Conservation (phyloP, 129 eudicot species). For the Deinandra increscens region DNA sequence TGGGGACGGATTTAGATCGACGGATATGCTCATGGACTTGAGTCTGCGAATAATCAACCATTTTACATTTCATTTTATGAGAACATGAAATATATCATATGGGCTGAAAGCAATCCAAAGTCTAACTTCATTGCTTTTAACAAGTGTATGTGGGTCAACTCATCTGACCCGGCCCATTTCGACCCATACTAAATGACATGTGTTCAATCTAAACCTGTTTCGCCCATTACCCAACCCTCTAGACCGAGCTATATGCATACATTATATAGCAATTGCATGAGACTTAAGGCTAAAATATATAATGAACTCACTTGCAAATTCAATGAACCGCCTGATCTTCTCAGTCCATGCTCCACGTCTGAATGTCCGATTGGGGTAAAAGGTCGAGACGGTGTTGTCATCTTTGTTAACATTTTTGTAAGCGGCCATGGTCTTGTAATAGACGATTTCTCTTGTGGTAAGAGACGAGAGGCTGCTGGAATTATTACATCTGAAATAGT, state of each 20-base stretch:
- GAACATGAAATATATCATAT: background rate
- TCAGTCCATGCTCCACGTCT: conserved; percentile 37
- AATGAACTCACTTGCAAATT: conserved; percentile 45
- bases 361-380: conserved; percentile 45
- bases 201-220: background rate
- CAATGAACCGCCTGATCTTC: conserved; percentile 38
- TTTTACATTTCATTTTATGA: background rate
- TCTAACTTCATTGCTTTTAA: background rate
- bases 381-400: conserved; percentile 57
- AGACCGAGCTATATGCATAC: background rate
- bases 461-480: conserved; percentile 32
- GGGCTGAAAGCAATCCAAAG: background rate
- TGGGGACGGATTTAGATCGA: conserved; percentile 74
- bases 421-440: conserved; percentile 69
- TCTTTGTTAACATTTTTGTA: conserved; percentile 64
- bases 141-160: background rate
- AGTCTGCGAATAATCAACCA: conserved; percentile 38
- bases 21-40: conserved; percentile 45
- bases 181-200: background rate
- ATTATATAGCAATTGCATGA: background rate
- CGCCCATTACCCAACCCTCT: background rate
- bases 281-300: background rate
- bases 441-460: conserved; percentile 52
- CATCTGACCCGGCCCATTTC: background rate
- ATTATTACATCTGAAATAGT: conserved; percentile 43